These are phyloP conservation scores for Eragrostis nindensis DNA, from an alignment of 176 grass and related monocot species.

Conservation along the genomic window DNA sequence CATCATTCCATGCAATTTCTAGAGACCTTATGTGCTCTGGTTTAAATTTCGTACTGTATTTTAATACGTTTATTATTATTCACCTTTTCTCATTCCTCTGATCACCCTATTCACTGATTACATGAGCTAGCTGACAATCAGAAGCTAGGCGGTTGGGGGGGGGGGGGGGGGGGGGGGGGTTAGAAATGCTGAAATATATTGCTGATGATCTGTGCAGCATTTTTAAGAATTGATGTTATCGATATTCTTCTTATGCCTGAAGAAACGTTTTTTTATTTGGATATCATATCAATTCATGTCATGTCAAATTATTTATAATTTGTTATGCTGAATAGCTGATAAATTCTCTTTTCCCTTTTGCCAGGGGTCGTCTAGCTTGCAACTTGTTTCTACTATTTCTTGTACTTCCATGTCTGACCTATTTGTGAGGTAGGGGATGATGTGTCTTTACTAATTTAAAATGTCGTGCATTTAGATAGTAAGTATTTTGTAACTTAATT, in stretches of 20 bases:
- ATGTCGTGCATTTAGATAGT: conserved; percentile 10
- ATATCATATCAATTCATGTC: conserved; percentile 7
- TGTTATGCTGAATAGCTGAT: conserved; percentile 29
- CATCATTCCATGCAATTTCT: not conserved
- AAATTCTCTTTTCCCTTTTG: conserved; percentile 1
- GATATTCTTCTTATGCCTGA: not conserved
- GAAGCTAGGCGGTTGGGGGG: not conserved
- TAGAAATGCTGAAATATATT: not conserved
- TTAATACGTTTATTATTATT: not conserved
- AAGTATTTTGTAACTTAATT: not conserved
- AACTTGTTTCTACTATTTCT: conserved; percentile 44
- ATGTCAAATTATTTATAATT: conserved; percentile 1
- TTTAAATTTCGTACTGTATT: not conserved
- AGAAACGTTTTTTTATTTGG: conserved; percentile 2
- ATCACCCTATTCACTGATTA: not conserved
- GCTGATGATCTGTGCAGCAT: not conserved
- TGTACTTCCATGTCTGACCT: conserved; percentile 63
- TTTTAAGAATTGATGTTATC: conserved; percentile 32
- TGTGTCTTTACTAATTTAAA: conserved; percentile 30
- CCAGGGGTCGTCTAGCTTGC: conserved; percentile 39
- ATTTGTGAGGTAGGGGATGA: conserved; percentile 44
- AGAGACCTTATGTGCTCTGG: not conserved
- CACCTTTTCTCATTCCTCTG: conserved; percentile 10
- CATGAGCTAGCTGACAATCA: too few relatives aligned
- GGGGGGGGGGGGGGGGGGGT: not conserved